Evolutionary conservation across 129 eudicot genomes (phyloP).

Genomic region (Centrapalus pauciflorus): DNA sequence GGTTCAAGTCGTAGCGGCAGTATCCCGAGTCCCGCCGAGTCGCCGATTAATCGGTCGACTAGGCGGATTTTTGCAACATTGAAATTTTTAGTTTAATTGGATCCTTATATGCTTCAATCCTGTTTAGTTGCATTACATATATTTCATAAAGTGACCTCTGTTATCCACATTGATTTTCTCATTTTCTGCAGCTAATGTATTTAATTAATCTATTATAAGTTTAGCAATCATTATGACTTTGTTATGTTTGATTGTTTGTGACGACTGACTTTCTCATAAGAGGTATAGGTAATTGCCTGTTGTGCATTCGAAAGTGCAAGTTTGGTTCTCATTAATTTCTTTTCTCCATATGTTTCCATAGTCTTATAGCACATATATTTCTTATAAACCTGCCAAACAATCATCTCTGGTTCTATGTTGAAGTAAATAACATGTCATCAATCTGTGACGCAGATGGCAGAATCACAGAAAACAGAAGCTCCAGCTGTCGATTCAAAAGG

Average conservation of each 20-base stretch:
- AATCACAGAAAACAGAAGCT: conserved; percentile 45
- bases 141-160: neutral
- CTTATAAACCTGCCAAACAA: neutral
- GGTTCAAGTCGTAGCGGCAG: no score
- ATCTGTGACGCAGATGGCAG: conserved; percentile 52
- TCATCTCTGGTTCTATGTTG: conserved; percentile 1
- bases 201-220: neutral
- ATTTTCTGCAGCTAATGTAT: neutral
- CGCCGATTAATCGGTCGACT: no score
- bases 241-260: neutral
- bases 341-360: neutral
- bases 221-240: neutral
- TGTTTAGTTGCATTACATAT: neutral
- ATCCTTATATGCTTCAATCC: conserved; percentile 12
- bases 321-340: neutral
- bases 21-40: no score
- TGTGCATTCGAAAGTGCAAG: neutral
- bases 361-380: neutral
- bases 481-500: conserved; percentile 36
- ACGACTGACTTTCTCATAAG: neutral
- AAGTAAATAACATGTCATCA: conserved; percentile 3
- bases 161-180: neutral
- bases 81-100: neutral
- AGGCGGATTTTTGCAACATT: no score
- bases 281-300: neutral